Percentiles rank a stretch among this genome's conserved stretches.
Evolutionary conservation across 2,329 filamentous ascomycete genomes (phyloP).

Genomic region (Colletotrichum sp.): DNA sequence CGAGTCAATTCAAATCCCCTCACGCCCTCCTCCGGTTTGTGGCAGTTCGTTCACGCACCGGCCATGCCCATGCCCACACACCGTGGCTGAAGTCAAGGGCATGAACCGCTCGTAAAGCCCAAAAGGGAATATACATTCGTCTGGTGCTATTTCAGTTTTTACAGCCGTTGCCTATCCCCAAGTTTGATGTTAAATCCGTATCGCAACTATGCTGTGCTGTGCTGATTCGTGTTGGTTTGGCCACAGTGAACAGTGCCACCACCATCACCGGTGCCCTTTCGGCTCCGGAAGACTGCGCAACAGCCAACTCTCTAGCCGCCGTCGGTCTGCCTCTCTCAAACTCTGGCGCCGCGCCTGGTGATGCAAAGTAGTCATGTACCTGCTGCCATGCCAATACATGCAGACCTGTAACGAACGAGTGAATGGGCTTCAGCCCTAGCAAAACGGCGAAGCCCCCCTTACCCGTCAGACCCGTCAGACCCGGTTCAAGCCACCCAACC

Average conservation of each 20-base stretch:
- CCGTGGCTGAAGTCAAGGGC: background rate
- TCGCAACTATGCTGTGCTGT: background rate
- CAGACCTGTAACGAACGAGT: background rate
- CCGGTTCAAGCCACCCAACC: background rate
- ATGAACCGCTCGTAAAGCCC: background rate
- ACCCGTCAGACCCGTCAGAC: background rate
- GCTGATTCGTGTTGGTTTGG: background rate
- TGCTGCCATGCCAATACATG: background rate
- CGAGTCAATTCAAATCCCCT: background rate
- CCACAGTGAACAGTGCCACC: background rate
- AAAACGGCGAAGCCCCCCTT: background rate
- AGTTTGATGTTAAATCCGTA: background rate
- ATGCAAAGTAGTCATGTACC: background rate
- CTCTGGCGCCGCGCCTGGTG: background rate
- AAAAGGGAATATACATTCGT: background rate
- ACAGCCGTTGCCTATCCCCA: background rate
- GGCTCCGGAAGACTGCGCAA: background rate
- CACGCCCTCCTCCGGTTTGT: background rate
- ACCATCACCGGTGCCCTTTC: slow-evolving; percentile 5
- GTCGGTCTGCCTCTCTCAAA: background rate
- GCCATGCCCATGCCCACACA: background rate
- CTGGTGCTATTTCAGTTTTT: background rate
- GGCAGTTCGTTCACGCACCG: background rate
- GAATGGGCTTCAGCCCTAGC: background rate
- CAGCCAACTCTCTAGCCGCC: background rate